Evolutionary conservation across 805 yeast genomes (phyloP), one percentile per base, ranked within the genome.

Genomic region (Metschnikowia borealis): DNA sequence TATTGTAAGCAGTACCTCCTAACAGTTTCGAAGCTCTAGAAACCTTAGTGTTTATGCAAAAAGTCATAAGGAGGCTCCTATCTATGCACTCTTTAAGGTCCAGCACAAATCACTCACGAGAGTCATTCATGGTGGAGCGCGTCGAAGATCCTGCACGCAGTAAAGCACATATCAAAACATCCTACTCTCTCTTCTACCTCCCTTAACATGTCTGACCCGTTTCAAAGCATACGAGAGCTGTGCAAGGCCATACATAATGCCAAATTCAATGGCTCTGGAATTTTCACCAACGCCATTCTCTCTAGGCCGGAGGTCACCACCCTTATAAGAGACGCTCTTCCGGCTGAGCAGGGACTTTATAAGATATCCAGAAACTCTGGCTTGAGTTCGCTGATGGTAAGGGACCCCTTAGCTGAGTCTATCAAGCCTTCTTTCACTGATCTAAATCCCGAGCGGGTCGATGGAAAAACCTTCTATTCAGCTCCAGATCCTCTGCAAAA

Each of bases 241-340:
- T 59, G 71, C 5, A 70, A 69, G n/a, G 68, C 75, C 1, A 61
- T 81, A 8, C 64, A 70, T 23, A 62, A 69, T 8, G 69, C 77
- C 3, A 68, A 79, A 48, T 84, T 84, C 62, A 64, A 73, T 18
- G 72, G 77, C 0, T 81, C 87, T 0, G 88, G 89, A 0, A 76
- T 82, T 3, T 84, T 84, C 63, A 80, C 85, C 37, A 84, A 84
- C 58, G 84, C 89, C 2, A 67, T 83, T 15, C 71, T 81, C 8
- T 66, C 73, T 23, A 66, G 70, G 44, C 81, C 82, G 11, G 71
- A 73, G 29, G 82, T 83, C 50, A 81, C 84, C 2, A 67, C 74
- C 18, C 66, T 84, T n/a, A 66, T 84, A 18, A 72, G 84, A 56
- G 89, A 84, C 62, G 81, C 85, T 3, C 78, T 79, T 34, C 63